Evolutionary conservation across 2,329 filamentous ascomycete species (phyloP), one percentile per base, ranked within the genome.

Genomic region (Colletotrichum orbiculare): DNA sequence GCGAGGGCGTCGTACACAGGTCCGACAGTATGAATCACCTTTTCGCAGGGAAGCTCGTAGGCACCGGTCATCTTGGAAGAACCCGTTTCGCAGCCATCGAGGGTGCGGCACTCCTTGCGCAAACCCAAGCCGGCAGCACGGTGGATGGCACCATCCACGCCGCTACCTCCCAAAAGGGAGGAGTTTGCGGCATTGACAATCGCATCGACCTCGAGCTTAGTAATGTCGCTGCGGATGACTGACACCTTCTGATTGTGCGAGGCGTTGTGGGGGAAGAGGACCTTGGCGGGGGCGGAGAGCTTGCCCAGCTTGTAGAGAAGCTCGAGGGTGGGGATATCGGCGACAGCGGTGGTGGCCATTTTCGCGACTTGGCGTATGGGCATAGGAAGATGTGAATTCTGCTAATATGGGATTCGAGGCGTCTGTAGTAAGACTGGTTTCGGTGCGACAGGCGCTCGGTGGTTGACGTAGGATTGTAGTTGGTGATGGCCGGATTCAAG

Each of bases 101-200:
- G 83, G 0, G 76, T 84, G n/a, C 80, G 77, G 77, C 95, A 97
- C 79, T 96, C 95, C 8, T 81, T 73, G 17, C 89, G 69, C 1
- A 98, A 86, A 0, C 77, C 76, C 0, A 80, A 85, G 0, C 96
- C 96, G 1, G 96, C 95, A 45, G 91, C 93, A 37, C 85, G 78
- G 76, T 98, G 96, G 71, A 98, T 97, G 35, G 94, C 91, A 45
- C 91, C 91, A 73, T 94, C 91, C 13, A 98, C 94, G 41, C 96
- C 96, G n/a, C 94, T 93, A 57, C 96, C 96, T 59, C 94, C 94
- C 0, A 91, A 83, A 1, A 98, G 87, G 2, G 84, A 85, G 9
- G 78, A 79, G 76, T 98, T 98, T 48, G 96, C 95, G 1, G 96
- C 95, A 76, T 98, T 98, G 76, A 98, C 94, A 70, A 97, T 96